These are phyloP conservation scores for Colletotrichum ledebouriae DNA, from an alignment of 2,329 filamentous ascomycete species.

Conservation along the genomic window DNA sequence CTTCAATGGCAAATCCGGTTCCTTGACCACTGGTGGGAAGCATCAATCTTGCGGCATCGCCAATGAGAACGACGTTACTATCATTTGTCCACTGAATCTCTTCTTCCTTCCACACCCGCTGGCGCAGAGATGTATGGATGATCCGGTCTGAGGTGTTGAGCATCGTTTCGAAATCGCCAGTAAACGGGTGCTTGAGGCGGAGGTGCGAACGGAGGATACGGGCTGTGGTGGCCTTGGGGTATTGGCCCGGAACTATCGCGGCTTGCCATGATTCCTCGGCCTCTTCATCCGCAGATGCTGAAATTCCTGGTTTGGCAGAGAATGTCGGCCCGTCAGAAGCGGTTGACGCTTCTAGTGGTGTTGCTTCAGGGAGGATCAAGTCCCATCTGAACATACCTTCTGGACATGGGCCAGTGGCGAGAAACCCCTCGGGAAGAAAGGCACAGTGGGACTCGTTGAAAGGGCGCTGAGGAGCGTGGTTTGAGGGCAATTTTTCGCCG, in stretches of 20 bases:
- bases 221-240: conserved; percentile 21
- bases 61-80: conserved; percentile 43
- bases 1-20: conserved; percentile 47
- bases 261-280: conserved; percentile 13
- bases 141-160: conserved; percentile 45
- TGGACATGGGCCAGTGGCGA: conserved; percentile 43
- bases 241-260: conserved; percentile 25
- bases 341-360: conserved; percentile 14
- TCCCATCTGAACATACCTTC: conserved; percentile 46
- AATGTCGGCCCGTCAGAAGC: not conserved
- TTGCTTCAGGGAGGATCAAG: conserved; percentile 44
- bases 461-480: not conserved
- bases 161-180: conserved; percentile 43
- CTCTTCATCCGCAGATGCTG: not conserved
- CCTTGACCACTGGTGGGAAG: conserved; percentile 47
- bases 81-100: conserved; percentile 44
- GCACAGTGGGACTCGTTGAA: conserved; percentile 43
- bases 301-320: not conserved
- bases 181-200: conserved; percentile 43
- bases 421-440: conserved; percentile 42
- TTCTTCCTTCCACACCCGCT: conserved; percentile 45
- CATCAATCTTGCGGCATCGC: conserved; percentile 46
- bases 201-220: conserved; percentile 24
- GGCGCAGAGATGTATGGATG: conserved; percentile 45
- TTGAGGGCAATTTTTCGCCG: conserved; percentile 4